A percentile compares a stretch with the other conserved stretches of the same genome.
phyloP scores from a whole-genome alignment of 495 filamentous ascomycete species.

The Trichoderma gamsii region DNA sequence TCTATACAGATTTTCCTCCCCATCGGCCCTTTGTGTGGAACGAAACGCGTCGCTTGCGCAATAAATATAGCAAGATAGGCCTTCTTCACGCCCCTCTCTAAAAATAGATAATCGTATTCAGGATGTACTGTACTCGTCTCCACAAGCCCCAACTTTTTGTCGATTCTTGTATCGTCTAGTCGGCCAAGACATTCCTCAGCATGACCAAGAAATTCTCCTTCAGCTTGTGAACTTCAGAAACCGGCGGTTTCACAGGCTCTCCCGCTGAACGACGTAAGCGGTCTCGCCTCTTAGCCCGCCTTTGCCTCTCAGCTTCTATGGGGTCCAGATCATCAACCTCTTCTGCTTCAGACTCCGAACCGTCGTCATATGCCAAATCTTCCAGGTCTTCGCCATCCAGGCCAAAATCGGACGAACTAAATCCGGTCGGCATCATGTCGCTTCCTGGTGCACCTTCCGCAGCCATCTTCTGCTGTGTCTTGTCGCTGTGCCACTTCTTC shows the following conservation, averaged over 20 bases:
- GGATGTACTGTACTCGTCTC: background rate
- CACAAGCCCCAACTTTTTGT: background rate
- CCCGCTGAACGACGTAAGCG: conserved; percentile 75
- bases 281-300: conserved; percentile 68
- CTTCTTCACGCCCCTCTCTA: too few relatives aligned
- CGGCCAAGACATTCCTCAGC: conserved; percentile 80
- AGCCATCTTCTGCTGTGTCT: conserved; percentile 98
- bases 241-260: conserved; percentile 78
- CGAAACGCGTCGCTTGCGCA: too few relatives aligned
- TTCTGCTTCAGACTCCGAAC: conserved; percentile 63
- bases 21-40: too few relatives aligned
- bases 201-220: conserved; percentile 73
- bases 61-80: too few relatives aligned
- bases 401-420: conserved; percentile 79
- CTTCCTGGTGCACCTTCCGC: conserved; percentile 55
- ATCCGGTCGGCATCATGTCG: conserved; percentile 37
- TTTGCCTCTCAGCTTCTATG: conserved; percentile 75
- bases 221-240: conserved; percentile 72
- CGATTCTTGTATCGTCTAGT: conserved; percentile 20
- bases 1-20: too few relatives aligned
- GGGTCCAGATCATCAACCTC: conserved; percentile 76
- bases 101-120: background rate
- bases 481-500: conserved; percentile 96
- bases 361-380: conserved; percentile 72
- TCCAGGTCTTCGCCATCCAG: conserved; percentile 80